phyloP scores from a whole-genome alignment of 176 grass and related monocot genomes.

The Phoenix roebelenii region DNA sequence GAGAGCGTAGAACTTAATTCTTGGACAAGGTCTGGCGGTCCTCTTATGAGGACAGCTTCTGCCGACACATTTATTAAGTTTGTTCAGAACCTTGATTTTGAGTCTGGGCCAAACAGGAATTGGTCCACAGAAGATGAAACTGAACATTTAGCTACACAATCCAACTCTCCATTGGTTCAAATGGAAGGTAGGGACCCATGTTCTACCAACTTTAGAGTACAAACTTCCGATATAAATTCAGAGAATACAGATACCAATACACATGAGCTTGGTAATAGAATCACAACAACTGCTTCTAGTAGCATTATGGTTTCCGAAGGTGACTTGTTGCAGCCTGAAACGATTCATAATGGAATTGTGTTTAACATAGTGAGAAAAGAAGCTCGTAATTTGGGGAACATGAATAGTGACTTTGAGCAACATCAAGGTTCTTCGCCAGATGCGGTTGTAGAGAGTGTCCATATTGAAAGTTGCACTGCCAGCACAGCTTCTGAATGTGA shows the following conservation, averaged over 20 bases:
- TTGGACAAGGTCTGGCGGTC: slow-evolving; percentile 84
- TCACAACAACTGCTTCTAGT: not conserved
- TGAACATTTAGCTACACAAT: slow-evolving; percentile 23
- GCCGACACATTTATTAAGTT: slow-evolving; percentile 80
- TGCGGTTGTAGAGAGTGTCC: not conserved
- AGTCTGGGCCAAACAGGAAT: slow-evolving; percentile 37
- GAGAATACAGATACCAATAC: slow-evolving; percentile 32
- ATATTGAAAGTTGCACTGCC: not conserved
- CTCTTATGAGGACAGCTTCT: slow-evolving; percentile 88
- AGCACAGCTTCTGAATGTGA: not conserved
- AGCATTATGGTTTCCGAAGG: slow-evolving; percentile 9
- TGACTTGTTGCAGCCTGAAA: slow-evolving; percentile 13
- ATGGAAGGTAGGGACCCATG: slow-evolving; percentile 22
- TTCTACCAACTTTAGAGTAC: slow-evolving; percentile 7
- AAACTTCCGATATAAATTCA: slow-evolving; percentile 32
- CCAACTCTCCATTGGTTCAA: slow-evolving; percentile 29
- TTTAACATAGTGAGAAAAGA: slow-evolving; percentile 8
- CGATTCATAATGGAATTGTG: slow-evolving; percentile 7
- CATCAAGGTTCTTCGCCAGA: not conserved
- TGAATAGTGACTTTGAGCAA: not conserved
- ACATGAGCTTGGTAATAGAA: slow-evolving; percentile 1
- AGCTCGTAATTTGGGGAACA: not conserved
- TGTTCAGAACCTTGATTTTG: slow-evolving; percentile 83
- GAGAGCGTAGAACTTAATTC: slow-evolving; percentile 71
- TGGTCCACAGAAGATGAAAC: slow-evolving; percentile 27